Conservation (phyloP, 2,329 filamentous ascomycete species). For the Monosporascus sp. region DNA sequence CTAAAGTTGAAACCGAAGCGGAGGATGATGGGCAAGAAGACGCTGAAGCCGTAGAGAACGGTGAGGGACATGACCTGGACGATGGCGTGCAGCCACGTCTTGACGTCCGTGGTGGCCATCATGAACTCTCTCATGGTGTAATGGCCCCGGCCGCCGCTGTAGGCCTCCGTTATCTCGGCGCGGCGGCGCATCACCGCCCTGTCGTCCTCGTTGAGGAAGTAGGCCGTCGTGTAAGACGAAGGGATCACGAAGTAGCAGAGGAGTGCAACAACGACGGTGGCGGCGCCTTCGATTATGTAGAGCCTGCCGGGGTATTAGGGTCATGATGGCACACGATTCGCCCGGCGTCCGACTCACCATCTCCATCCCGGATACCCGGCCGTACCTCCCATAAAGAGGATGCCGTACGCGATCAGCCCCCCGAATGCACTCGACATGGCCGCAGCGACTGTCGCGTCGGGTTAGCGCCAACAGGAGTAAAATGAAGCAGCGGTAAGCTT, state of each 20-base stretch:
- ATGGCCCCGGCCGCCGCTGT: constrained; percentile 13
- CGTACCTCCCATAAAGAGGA: constrained; percentile 12
- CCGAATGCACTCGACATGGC: constrained; percentile 13
- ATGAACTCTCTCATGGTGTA: constrained; percentile 12
- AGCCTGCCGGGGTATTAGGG: constrained; percentile 6
- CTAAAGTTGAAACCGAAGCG: constrained; percentile 15
- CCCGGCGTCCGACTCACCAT: constrained; percentile 5
- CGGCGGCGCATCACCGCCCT: constrained; percentile 15
- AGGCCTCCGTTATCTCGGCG: constrained; percentile 13
- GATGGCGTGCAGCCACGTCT: constrained; percentile 13
- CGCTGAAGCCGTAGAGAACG: constrained; percentile 13
- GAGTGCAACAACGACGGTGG: constrained; percentile 6
- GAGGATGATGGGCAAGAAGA: constrained; percentile 15
- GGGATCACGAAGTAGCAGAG: constrained; percentile 14
- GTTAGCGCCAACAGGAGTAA: no score
- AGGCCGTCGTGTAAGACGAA: constrained; percentile 13
- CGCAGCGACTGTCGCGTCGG: constrained; percentile 4
- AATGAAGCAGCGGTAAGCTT: background rate
- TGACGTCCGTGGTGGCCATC: constrained; percentile 13
- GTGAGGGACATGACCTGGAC: constrained; percentile 15
- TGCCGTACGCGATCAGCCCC: constrained; percentile 12
- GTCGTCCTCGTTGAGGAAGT: constrained; percentile 15
- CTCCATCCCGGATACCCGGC: constrained; percentile 15
- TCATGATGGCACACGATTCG: background rate
- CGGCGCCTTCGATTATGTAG: constrained; percentile 14